Base-by-base conservation (phyloP, 1,284 basidiomycete genomes). In the Tranzscheliella williamsii region DNA sequence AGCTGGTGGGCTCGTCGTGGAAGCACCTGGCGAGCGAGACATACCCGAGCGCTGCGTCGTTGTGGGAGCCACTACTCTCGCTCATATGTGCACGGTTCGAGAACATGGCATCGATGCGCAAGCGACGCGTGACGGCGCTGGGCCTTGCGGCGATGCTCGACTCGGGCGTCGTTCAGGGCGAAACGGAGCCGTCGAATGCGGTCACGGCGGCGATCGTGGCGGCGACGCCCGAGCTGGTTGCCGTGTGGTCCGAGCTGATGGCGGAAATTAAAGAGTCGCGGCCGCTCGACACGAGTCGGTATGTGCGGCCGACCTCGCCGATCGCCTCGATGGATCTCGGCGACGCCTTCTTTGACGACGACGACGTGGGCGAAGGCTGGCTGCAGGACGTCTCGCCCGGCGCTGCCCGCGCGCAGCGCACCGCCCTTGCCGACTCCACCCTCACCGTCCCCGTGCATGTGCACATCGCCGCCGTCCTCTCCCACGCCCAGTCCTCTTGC, bases 221-320 rank as follows among this genome's bases (percentile, higher is more conserved):
- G 4, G 35, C 35, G 6, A 24, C 69, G 3, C 69, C 72, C 0
- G 64, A 64, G 8, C 51, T 75, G 50, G 54, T 73, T 15, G 55
- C 67, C 4, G 38, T 69, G 9, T 76, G 74, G 74, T 70, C 63
- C 13, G 74, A 73, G 42, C 55, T 67, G 35, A 35, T 76, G 12
- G 66, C 63, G 7, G 69, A 70, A 29, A 45, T 72, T 31, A 57
- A 63, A 21, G 66, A 72, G 42, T 62, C 58, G 6, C 24, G 38
- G 4, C 49, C 41, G 16, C 24, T 52, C 22, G 50, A 50, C 26
- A 31, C 31, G 30, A 39, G 34, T 40, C 57, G 51, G 38, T 64
- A 64, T 17, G 16, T 43, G 13, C 38, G 63, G 3, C 60, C 63
- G 1, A 56, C 52, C 2, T 66, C 62, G 38, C 57, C 62, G 18